Base-by-base conservation (phyloP, 495 filamentous ascomycete species). In the Aspergillus indologenus region DNA sequence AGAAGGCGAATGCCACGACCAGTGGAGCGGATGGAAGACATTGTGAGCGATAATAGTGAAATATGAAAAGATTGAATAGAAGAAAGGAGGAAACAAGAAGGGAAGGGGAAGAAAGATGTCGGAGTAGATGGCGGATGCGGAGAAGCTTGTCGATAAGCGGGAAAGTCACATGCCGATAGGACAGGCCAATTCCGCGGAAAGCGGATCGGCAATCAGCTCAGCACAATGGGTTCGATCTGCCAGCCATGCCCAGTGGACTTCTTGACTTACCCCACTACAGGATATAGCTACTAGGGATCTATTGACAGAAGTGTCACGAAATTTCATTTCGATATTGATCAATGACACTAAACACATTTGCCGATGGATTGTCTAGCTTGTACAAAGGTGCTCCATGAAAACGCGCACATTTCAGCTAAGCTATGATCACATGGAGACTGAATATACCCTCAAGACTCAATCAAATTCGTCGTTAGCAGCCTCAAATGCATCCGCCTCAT, bases 81-180 rank as follows among this genome's bases (percentile, higher is more conserved):
- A 34, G 23, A 48, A 54, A 62, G 65, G 47, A 24, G 47, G 48
- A 51, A 59, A 59, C 45, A 49, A 60, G 50, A 22, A 48, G 29
- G 44, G 48, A 52, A 53, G 51, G 43, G 46, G 20, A 55, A 19
- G 47, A 47, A 8, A 19, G 43, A 43, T 17, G 26, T 40, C 20
- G 24, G 40, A 61, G 52, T 49, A 55, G 21, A 48, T 26, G 17
- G 21, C 59, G 55, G 63, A 60, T 64, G 67, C 68, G 66, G 71
- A 59, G 67, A 73, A 71, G 62, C 54, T 40, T 8, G 34, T 31
- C 57, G 61, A 61, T 63, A 50, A 57, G 60, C 74, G 74, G 74
- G 51, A 76, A 76, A 76, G 61, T 76, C 74, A 76, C 71, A 65
- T 76, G 74, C 20, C 42, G 71, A 75, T 75, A 76, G 71, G 74